phyloP scores from a whole-genome alignment of 352 stramenopile genomes.

The Phytopythium sindhum region DNA sequence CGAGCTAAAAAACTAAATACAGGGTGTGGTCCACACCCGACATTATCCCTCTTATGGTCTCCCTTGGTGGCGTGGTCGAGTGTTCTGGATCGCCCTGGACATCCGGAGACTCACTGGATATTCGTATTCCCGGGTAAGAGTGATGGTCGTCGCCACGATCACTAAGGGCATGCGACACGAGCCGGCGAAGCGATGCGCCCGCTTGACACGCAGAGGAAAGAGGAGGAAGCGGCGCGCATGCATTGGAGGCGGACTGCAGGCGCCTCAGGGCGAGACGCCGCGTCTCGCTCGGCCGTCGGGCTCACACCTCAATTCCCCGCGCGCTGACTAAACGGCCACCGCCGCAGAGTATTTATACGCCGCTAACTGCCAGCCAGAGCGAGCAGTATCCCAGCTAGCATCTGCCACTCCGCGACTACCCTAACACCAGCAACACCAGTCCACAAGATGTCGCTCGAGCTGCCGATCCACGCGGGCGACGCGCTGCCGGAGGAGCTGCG shows the following conservation, averaged over 20 bases:
- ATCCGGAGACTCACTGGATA: constrained; percentile 7
- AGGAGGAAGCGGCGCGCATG: background rate
- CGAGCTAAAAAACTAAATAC: background rate
- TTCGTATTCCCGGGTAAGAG: background rate
- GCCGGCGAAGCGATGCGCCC: constrained; percentile 1
- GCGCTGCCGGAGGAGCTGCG: constrained; percentile 31
- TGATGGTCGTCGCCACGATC: constrained; percentile 2
- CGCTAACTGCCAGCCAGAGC: background rate
- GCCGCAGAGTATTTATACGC: too few relatives aligned
- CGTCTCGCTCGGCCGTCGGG: background rate
- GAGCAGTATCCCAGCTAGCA: background rate
- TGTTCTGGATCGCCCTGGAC: constrained; percentile 1
- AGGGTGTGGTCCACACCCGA: constrained; percentile 1
- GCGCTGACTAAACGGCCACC: background rate
- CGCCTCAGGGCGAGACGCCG: background rate
- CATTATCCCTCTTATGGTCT: background rate
- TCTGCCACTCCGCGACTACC: background rate
- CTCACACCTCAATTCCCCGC: constrained; percentile 1
- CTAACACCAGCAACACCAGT: background rate
- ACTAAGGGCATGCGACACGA: constrained; percentile 5
- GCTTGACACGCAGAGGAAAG: background rate
- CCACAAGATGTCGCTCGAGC: constrained; percentile 20
- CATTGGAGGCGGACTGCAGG: background rate
- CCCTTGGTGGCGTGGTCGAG: background rate
- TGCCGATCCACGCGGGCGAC: constrained; percentile 14